Percentiles rank a stretch among this genome's conserved stretches.
phyloP scores from a whole-genome alignment of 257 asterid species.

The Vinca minor region DNA sequence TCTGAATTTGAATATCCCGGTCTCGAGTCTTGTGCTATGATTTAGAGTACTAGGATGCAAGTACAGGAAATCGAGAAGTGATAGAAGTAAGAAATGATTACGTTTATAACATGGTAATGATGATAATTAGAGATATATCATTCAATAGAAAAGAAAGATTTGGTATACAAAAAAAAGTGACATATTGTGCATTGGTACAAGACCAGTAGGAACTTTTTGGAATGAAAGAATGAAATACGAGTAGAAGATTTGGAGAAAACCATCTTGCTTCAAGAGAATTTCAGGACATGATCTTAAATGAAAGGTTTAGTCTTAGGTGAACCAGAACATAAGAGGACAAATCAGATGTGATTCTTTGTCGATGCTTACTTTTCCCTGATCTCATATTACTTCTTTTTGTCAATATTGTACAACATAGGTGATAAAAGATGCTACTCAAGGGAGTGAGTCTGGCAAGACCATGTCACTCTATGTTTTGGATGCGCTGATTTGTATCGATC shows the following conservation, averaged over 20 bases:
- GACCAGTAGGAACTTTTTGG: not conserved
- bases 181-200: not conserved
- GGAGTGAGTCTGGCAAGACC: constrained; percentile 78
- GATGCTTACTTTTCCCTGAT: constrained; percentile 8
- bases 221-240: not conserved
- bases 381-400: not conserved
- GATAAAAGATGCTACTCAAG: constrained; percentile 80
- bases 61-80: no score
- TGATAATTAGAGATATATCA: not conserved
- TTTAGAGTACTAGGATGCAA: not conserved
- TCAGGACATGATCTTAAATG: not conserved
- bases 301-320: not conserved
- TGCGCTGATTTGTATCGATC: constrained; percentile 75
- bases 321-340: not conserved
- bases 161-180: not conserved
- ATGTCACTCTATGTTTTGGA: constrained; percentile 70
- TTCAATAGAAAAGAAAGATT: not conserved
- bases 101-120: not conserved
- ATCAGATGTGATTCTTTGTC: not conserved
- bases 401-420: constrained; percentile 36
- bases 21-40: not conserved
- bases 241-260: not conserved
- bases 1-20: not conserved
- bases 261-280: not conserved
- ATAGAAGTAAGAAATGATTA: no score